A percentile compares a stretch with the other conserved stretches of the same genome.
Evolutionary conservation across 208 protist species (phyloP).

Genomic region (Leishmania tarentolae): DNA sequence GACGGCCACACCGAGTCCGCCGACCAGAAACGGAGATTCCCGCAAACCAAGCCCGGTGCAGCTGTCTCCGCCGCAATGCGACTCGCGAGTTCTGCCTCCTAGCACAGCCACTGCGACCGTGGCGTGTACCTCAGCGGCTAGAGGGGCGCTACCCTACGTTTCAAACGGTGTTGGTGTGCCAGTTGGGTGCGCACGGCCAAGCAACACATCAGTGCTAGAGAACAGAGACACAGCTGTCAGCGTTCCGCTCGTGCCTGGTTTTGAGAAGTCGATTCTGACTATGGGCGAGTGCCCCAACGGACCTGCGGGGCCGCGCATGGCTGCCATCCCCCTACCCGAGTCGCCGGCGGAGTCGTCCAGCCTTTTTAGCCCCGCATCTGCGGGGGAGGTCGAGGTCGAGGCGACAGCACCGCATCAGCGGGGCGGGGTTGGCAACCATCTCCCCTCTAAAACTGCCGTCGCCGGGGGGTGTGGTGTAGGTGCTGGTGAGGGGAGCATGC

Average conservation of each 20-base stretch:
- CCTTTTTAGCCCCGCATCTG: constrained; percentile 24
- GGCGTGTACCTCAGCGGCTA: constrained; percentile 10
- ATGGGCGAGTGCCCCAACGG: neutral
- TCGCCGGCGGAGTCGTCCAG: neutral
- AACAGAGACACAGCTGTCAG: neutral
- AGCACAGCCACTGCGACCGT: neutral
- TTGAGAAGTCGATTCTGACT: constrained; percentile 4
- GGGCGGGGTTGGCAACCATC: constrained; percentile 3
- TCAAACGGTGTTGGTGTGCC: neutral
- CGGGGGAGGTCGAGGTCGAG: neutral
- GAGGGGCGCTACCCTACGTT: neutral
- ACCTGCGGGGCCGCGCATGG: neutral
- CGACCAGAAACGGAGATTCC: neutral
- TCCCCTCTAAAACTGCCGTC: neutral
- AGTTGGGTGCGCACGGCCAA: neutral
- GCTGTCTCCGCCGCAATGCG: neutral
- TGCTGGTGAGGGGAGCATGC: neutral
- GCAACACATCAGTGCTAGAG: neutral
- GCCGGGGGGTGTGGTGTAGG: neutral
- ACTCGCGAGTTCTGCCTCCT: neutral
- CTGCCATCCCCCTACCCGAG: neutral
- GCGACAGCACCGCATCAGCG: neutral
- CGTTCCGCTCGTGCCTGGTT: too few relatives aligned
- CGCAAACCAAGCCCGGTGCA: constrained; percentile 4
- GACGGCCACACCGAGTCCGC: constrained; percentile 7